A percentile compares a stretch with the other conserved stretches of the same genome.
Conservation (phyloP, 2,329 filamentous ascomycete species). For the Metarhizium rileyi region DNA sequence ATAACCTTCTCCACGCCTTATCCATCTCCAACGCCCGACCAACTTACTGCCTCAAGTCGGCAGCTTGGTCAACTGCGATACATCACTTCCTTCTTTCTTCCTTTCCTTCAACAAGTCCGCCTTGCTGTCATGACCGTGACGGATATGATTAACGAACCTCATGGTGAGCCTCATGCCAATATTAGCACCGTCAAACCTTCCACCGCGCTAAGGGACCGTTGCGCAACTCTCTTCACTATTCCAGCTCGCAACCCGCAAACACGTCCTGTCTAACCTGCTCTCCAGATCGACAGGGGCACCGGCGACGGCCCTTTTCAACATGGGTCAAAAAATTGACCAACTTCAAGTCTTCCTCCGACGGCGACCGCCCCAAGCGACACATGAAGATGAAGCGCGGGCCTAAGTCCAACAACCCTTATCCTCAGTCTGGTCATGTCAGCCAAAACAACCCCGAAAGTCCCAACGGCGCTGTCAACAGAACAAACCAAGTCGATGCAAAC, state of each 20-base stretch:
- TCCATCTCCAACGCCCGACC: background rate
- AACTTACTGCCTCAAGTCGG: background rate
- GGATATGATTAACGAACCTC: conserved; percentile 6
- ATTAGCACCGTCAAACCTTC: background rate
- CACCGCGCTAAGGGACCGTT: background rate
- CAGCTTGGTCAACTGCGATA: background rate
- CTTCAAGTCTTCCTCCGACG: conserved; percentile 65
- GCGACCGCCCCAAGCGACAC: conserved; percentile 33
- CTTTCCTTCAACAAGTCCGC: background rate
- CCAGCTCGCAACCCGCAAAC: background rate
- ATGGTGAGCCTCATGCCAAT: conserved; percentile 1
- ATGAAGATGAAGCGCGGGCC: conserved; percentile 44
- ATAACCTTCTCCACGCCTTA: background rate
- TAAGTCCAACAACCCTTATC: conserved; percentile 85
- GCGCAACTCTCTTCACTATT: background rate
- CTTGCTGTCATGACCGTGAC: conserved; percentile 3
- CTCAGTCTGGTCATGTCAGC: conserved; percentile 58
- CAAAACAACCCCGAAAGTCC: conserved; percentile 13
- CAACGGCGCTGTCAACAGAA: conserved; percentile 8
- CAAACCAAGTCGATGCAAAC: conserved; percentile 14
- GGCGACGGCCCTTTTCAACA: conserved; percentile 77
- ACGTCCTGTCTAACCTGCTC: conserved; percentile 21
- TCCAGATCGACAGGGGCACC: conserved; percentile 55
- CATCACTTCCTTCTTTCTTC: background rate
- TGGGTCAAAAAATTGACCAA: conserved; percentile 93